phyloP scores from a whole-genome alignment of 441 rosid species.

The Erodium moschatum region DNA sequence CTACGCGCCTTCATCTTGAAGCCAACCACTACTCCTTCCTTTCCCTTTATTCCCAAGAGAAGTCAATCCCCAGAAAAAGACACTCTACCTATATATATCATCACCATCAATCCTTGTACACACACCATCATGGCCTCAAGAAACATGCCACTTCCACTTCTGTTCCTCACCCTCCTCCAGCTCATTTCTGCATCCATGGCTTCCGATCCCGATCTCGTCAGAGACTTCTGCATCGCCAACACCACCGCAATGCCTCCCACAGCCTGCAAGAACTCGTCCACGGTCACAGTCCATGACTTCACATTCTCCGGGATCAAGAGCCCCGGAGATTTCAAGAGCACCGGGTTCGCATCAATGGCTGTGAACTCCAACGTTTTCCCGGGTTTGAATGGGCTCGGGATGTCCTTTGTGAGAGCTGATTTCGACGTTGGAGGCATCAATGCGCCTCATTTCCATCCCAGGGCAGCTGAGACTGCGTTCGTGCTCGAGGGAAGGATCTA shows the following conservation, averaged over 20 bases:
- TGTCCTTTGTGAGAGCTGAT: conserved; percentile 57
- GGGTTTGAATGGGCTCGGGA: conserved; percentile 49
- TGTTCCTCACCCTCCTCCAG: conserved; percentile 25
- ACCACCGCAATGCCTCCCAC: conserved; percentile 12
- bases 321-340: conserved; percentile 34
- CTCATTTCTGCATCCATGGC: conserved; percentile 23
- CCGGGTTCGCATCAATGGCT: conserved; percentile 41
- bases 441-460: conserved; percentile 62
- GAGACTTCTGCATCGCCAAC: conserved; percentile 46
- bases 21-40: conserved; percentile 24
- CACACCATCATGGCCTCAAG: conserved; percentile 19
- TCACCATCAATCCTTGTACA: not conserved
- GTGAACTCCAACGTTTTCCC: conserved; percentile 46
- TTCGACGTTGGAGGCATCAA: conserved; percentile 47
- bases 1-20: conserved; percentile 5
- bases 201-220: conserved; percentile 59
- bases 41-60: conserved; percentile 26
- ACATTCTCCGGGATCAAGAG: conserved; percentile 43
- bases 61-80: not conserved
- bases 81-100: conserved; percentile 13
- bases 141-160: conserved; percentile 12
- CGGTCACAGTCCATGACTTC: conserved; percentile 40
- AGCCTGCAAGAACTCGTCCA: conserved; percentile 45
- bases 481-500: conserved; percentile 49
- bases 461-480: conserved; percentile 52